phyloP scores from a whole-genome alignment of 345 rosid species.

The Ricinus communis region DNA sequence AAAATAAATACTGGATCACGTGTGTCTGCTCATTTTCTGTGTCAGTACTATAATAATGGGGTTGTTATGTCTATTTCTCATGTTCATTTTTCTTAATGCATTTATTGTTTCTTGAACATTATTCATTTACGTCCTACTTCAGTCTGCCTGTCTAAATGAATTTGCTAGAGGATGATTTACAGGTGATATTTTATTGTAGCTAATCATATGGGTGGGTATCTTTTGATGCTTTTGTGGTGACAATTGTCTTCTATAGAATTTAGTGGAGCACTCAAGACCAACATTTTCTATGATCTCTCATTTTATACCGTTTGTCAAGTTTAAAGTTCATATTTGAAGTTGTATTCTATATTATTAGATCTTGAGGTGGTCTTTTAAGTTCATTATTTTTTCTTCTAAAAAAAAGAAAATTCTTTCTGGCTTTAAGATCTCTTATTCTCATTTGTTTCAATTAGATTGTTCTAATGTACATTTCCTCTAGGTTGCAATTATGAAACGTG shows the following conservation, averaged over 20 bases:
- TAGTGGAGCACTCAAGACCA: background rate
- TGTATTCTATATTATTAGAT: too few relatives aligned
- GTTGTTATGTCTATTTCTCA: background rate
- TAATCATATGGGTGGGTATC: background rate
- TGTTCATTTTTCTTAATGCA: background rate
- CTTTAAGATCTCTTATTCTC: background rate
- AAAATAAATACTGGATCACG: background rate
- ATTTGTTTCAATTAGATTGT: too few relatives aligned
- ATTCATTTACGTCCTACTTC: too few relatives aligned
- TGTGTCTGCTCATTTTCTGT: background rate
- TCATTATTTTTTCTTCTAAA: background rate
- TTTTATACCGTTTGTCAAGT: background rate
- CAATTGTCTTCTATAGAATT: too few relatives aligned
- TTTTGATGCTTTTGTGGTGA: background rate
- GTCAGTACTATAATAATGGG: background rate
- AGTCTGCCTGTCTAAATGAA: background rate
- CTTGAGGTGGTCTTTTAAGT: too few relatives aligned
- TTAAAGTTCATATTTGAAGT: background rate
- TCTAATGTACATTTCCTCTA: too few relatives aligned
- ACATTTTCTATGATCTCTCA: background rate
- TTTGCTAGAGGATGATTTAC: background rate
- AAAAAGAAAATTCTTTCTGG: too few relatives aligned
- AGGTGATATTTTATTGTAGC: background rate
- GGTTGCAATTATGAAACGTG: slow-evolving; percentile 98
- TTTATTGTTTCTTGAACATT: too few relatives aligned